Evolutionary conservation across 1,139 yeast genomes (phyloP), one percentile per base, ranked within the genome.

Genomic region (Lodderomyces beijingensis): DNA sequence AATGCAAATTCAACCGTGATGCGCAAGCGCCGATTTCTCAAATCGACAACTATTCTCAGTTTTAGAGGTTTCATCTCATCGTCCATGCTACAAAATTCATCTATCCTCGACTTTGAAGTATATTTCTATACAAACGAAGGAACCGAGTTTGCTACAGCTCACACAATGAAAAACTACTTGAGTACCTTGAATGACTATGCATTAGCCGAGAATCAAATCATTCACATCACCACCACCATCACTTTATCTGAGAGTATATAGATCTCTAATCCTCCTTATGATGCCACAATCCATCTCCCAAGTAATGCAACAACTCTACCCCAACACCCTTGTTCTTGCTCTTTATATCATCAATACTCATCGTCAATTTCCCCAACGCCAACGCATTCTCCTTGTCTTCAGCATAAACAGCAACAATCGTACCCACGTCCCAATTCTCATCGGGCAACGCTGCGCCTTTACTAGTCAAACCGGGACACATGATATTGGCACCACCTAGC

Each of bases 381-480:
- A 91, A 64, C 0, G 97, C 95, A 49, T 75, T 70, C 46, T 87
- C 95, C 51, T 89, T 89, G 36, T 96, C 96, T 59, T 89, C 96
- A 27, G 97, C 96, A 52, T 81, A 83, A 24, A 89, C 75, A 6
- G 86, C 73, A 22, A 89, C 96, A 25, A 86, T 72, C 15, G 79
- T 70, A 36, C 75, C 94, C 47, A 75, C 68, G 33, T 77, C 79
- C 49, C 71, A 59, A 20, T 77, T 71, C 37, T 70, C 77, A 18
- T 81, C 91, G 10, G 97, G 96, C 41, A 89, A 65, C 38, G 65
- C 59, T 18, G 95, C 97, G 28, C 97, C 97, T 7, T 85, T 72
- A 13, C 95, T 85, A 0, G 97, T 89, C 44, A 89, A 70, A 16
- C 98, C 98, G 4, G 97, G 97, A 61, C 97, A 89, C 96, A 88